A percentile compares a stretch with the other conserved stretches of the same genome.
Evolutionary conservation across 176 grass and related monocot genomes (phyloP).

Genomic region (Cenchrus americanus): DNA sequence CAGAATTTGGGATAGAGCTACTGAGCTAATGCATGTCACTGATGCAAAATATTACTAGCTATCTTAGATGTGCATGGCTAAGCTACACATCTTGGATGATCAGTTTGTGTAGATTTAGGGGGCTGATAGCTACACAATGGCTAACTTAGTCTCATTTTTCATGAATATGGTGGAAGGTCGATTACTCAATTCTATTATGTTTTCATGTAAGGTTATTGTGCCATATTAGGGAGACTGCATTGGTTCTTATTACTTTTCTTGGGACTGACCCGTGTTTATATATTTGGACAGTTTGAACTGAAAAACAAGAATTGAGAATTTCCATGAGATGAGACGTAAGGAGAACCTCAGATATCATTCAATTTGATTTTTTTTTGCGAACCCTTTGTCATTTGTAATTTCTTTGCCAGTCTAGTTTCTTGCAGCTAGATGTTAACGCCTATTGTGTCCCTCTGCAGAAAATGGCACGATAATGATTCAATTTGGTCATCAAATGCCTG

Average conservation of each 20-base stretch:
- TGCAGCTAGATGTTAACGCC: conserved; percentile 12
- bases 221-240: conserved; percentile 10
- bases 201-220: conserved; percentile 1
- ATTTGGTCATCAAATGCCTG: conserved; percentile 66
- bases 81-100: neutral
- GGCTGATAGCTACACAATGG: neutral
- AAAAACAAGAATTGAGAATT: conserved; percentile 42
- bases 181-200: neutral
- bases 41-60: neutral
- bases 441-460: conserved; percentile 36
- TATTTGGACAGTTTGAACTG: conserved; percentile 52
- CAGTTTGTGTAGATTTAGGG: neutral
- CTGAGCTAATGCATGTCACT: neutral
- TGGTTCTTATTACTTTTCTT: neutral
- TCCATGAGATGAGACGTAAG: conserved; percentile 49
- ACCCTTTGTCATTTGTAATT: neutral
- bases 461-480: conserved; percentile 60
- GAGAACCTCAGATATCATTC: conserved; percentile 33
- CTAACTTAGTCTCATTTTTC: neutral
- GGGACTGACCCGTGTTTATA: conserved; percentile 40
- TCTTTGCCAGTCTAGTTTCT: neutral
- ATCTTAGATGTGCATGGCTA: conserved; percentile 7
- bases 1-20: neutral
- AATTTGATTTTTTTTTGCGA: conserved; percentile 17
- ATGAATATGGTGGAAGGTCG: neutral